A percentile compares a stretch with the other conserved stretches of the same genome.
Conservation (phyloP, 805 yeast genomes). For the Candida dajiaensis region DNA sequence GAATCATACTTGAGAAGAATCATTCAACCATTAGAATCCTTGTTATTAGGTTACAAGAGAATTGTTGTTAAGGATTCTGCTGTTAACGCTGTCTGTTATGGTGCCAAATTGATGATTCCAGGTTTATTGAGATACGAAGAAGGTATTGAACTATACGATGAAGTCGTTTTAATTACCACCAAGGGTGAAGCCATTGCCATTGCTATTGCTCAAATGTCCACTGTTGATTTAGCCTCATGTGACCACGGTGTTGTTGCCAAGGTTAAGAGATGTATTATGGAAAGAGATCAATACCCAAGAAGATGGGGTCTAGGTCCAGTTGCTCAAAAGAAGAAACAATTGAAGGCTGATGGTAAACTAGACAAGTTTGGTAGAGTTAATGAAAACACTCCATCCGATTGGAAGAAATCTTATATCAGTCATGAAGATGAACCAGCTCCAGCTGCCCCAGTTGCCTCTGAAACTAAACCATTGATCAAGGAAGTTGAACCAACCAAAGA, state of each 20-base stretch:
- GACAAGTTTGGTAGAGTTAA: slow-evolving; percentile 93
- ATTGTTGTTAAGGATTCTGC: slow-evolving; percentile 93
- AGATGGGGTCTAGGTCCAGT: slow-evolving; percentile 99
- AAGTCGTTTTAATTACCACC: slow-evolving; percentile 95
- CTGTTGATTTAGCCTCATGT: slow-evolving; percentile 92
- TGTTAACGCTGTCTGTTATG: slow-evolving; percentile 96
- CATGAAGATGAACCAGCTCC: slow-evolving; percentile 54
- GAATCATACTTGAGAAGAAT: slow-evolving; percentile 92
- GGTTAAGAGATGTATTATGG: slow-evolving; percentile 99
- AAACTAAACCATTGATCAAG: slow-evolving; percentile 44
- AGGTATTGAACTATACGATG: slow-evolving; percentile 95
- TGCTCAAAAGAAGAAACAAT: slow-evolving; percentile 97
- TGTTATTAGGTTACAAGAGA: slow-evolving; percentile 93
- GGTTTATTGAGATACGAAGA: slow-evolving; percentile 96
- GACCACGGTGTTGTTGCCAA: slow-evolving; percentile 99
- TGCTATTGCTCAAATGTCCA: slow-evolving; percentile 98
- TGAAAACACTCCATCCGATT: slow-evolving; percentile 87
- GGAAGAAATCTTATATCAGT: slow-evolving; percentile 83
- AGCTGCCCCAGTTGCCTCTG: slow-evolving; percentile 23
- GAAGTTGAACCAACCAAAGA: slow-evolving; percentile 29
- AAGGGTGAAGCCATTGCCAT: slow-evolving; percentile 99
- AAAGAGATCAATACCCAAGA: slow-evolving; percentile 98
- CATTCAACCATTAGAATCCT: slow-evolving; percentile 90
- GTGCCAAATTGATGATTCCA: slow-evolving; percentile 98
- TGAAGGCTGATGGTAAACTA: slow-evolving; percentile 94